phyloP scores from a whole-genome alignment of 106 monocot species.

The Dendrobium nobile region DNA sequence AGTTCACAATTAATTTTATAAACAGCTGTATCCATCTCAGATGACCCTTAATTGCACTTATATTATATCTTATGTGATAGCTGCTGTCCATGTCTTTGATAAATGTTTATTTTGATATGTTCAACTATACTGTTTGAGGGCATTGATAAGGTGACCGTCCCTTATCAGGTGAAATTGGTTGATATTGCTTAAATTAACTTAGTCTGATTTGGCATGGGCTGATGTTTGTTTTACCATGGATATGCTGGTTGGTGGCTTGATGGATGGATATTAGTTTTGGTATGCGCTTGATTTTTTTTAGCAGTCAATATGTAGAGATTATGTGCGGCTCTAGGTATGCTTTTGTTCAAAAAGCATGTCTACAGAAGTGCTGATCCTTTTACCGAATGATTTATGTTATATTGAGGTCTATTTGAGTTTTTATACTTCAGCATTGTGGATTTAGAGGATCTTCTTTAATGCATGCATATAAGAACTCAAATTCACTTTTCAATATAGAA shows the following conservation, averaged over 20 bases:
- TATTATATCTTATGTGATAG: too few species aligned
- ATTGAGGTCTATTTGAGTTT: neutral
- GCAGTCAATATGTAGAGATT: neutral
- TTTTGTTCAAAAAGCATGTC: neutral
- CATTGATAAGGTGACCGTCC: neutral
- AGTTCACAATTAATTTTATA: too few species aligned
- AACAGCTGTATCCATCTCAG: too few species aligned
- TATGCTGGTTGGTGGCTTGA: neutral
- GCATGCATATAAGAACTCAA: neutral
- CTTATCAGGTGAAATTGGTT: neutral
- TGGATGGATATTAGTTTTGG: neutral
- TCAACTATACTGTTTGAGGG: neutral
- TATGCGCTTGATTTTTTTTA: neutral
- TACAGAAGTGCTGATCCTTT: conserved; percentile 3
- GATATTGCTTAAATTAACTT: neutral
- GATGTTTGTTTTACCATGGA: neutral
- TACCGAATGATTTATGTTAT: neutral
- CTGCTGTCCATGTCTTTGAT: neutral
- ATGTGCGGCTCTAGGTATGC: neutral
- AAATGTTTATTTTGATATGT: neutral
- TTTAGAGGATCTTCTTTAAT: neutral
- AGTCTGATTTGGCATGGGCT: neutral
- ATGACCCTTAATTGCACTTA: too few species aligned
- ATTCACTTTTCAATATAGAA: neutral
- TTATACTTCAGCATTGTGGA: neutral